phyloP scores from a whole-genome alignment of 148 eudicot genomes.

The Amaranthus hypochondriacus region DNA sequence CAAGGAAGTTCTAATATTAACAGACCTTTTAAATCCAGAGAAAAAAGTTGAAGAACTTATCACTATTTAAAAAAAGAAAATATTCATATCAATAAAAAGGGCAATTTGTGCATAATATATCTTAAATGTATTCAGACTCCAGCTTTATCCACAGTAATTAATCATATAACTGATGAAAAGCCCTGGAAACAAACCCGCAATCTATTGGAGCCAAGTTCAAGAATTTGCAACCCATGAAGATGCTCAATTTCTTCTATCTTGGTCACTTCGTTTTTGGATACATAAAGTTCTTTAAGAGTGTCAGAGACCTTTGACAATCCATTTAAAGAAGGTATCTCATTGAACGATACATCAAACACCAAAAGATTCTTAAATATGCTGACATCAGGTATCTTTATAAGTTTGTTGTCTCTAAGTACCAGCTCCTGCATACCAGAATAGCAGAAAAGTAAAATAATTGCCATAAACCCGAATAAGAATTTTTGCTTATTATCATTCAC shows the following conservation, averaged over 20 bases:
- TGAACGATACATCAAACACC: conserved; percentile 91
- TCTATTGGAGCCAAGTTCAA: conserved; percentile 95
- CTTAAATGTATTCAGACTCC: neutral
- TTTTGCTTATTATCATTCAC: neutral
- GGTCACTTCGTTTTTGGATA: conserved; percentile 88
- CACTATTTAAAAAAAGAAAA: too few species aligned
- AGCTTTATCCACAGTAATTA: neutral
- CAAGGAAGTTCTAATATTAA: neutral
- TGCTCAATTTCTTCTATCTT: conserved; percentile 97
- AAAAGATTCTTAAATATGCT: conserved; percentile 73
- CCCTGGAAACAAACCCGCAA: conserved; percentile 61
- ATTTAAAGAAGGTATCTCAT: conserved; percentile 70
- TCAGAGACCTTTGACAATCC: conserved; percentile 73
- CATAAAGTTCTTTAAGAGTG: conserved; percentile 76
- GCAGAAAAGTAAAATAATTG: conserved; percentile 4
- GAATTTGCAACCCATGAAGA: conserved; percentile 70
- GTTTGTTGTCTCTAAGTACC: conserved; percentile 83
- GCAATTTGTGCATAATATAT: neutral
- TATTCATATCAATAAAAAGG: neutral
- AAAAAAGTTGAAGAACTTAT: too few species aligned
- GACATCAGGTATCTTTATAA: conserved; percentile 78
- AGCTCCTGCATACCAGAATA: conserved; percentile 60
- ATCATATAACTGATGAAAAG: conserved; percentile 16
- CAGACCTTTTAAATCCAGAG: neutral
- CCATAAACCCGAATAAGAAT: neutral